Base-by-base conservation (phyloP, 768 basidiomycete species). In the Cubamyces lactineus region DNA sequence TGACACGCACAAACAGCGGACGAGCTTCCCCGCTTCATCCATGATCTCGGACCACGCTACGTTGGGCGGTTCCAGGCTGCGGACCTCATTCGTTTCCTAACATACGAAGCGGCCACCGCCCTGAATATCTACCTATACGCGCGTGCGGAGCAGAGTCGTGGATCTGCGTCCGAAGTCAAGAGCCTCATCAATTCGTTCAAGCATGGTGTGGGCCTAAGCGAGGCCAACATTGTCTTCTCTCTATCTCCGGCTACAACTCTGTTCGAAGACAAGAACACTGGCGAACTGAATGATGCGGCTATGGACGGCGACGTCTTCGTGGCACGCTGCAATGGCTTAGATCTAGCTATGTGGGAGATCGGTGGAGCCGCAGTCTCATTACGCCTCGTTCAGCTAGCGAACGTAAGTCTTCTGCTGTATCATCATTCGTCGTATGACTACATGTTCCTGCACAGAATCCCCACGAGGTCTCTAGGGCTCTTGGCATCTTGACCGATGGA, bases 11-110 rank as follows among this genome's bases (percentile, higher is more conserved):
- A 12, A 3, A 23, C 53, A 90, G 90, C 79, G 16, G 87, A 92
- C 54, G 89, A 91, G 61, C 71, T 92, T 5, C 85, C 86, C 6
- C 82, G 89, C 16, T 81, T 94, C 47, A 81, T 92, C 39, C 88
- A 94, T 68, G 89, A 92, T 67, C 83, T 95, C 12, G 89, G 92
- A 4, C 92, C 92, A 9, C 83, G 87, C 46, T 94, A 94, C 62
- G 78, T 79, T 1, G 87, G 85, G 21, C 86, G 85, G 46, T 92
- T 93, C 72, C 92, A 92, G 70, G 89, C 92, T 50, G 80, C 79
- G 9, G 71, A 82, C 2, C 80, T 94, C 39, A 77, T 86, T 65
- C 86, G 83, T 47, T 93, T 93, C 71, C 76, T 94, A 50, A 95
- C 92, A 0, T 95, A 94, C 71, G 89, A 92, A 66, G 89, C 90